Conservation (phyloP, 2,329 filamentous ascomycete genomes). For the Aspergillus japonicus region DNA sequence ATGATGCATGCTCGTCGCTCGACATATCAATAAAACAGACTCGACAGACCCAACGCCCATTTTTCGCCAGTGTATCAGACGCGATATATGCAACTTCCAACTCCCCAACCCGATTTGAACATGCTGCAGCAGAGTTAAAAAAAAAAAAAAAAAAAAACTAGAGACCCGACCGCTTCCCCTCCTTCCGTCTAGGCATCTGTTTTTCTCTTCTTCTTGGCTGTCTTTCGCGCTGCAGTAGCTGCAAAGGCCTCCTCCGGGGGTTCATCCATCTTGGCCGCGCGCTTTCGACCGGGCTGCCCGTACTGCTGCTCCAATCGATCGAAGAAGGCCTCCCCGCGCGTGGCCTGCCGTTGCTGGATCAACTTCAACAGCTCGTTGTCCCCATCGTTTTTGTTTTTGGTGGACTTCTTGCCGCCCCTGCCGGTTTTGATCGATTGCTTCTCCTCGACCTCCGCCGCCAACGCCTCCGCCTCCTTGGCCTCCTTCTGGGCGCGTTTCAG, state of each 20-base stretch:
- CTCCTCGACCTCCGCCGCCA: slow-evolving; percentile 72
- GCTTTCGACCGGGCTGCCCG: slow-evolving; percentile 43
- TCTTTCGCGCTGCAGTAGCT: slow-evolving; percentile 40
- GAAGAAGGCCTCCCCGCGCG: slow-evolving; percentile 62
- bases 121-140: not conserved
- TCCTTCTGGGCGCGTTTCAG: slow-evolving; percentile 65
- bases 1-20: not conserved
- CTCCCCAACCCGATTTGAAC: not conserved
- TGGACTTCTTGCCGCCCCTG: slow-evolving; percentile 24
- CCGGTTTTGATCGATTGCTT: slow-evolving; percentile 51
- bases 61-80: not conserved
- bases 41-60: not conserved
- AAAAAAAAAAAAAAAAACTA: no score
- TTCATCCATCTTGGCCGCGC: slow-evolving; percentile 49
- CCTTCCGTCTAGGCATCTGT: slow-evolving; percentile 16
- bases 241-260: slow-evolving; percentile 64
- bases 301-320: slow-evolving; percentile 78
- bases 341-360: slow-evolving; percentile 70
- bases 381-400: slow-evolving; percentile 16
- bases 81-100: not conserved
- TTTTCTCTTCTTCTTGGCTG: slow-evolving; percentile 39
- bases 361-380: slow-evolving; percentile 63
- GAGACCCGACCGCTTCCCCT: not conserved
- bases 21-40: not conserved
- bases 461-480: slow-evolving; percentile 69